phyloP scores from a whole-genome alignment of 495 filamentous ascomycete species.

The Barbatosphaeria neglecta region DNA sequence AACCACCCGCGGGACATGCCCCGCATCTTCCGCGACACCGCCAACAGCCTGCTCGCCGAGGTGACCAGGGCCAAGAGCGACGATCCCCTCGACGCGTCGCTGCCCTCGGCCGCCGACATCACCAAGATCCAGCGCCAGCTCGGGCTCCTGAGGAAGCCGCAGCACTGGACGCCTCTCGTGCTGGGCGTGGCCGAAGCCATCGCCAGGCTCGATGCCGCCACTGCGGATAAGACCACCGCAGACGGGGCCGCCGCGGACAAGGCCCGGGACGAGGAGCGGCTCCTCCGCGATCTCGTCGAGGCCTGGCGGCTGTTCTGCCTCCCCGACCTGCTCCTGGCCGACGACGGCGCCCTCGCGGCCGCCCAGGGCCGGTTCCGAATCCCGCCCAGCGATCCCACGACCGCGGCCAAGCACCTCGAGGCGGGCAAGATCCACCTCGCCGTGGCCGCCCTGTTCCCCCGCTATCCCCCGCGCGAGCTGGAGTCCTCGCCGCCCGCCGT shows the following conservation, averaged over 20 bases:
- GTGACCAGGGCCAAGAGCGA: background rate
- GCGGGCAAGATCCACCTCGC: constrained; percentile 5
- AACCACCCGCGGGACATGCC: background rate
- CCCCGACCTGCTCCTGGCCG: constrained; percentile 4
- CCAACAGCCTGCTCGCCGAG: background rate
- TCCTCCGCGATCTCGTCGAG: constrained; percentile 26
- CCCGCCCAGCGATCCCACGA: constrained; percentile 7
- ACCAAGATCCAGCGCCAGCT: background rate
- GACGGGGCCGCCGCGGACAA: constrained; percentile 4
- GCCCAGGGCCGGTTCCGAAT: constrained; percentile 12
- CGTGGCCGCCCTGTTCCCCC: constrained; percentile 21
- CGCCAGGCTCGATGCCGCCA: background rate
- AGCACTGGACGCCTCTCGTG: background rate
- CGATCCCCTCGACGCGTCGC: background rate
- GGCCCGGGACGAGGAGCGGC: constrained; percentile 10
- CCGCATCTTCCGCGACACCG: background rate
- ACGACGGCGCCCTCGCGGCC: background rate
- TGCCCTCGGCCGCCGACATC: background rate
- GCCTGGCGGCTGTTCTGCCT: constrained; percentile 26
- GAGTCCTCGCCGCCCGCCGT: constrained; percentile 17
- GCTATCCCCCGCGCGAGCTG: constrained; percentile 11
- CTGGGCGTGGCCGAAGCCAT: background rate
- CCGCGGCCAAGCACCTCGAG: constrained; percentile 1
- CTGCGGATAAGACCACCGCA: background rate
- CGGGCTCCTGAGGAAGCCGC: background rate